Evolutionary conservation across 768 basidiomycete genomes (phyloP), one percentile per base, ranked within the genome.

Genomic region (Pisolithus albus): DNA sequence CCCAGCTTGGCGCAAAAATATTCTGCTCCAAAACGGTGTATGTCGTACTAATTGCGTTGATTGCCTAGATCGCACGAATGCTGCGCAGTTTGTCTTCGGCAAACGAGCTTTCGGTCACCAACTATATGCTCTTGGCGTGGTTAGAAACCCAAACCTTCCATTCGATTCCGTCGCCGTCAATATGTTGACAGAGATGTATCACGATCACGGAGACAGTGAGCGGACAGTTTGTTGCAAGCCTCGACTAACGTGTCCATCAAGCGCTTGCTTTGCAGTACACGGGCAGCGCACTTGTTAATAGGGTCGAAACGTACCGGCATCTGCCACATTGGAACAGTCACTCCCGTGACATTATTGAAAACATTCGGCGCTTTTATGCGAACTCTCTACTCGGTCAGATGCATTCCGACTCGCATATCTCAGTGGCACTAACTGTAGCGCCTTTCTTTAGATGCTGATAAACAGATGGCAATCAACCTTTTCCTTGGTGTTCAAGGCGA

Each of bases 241-340:
- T 15, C 52, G 2, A 9, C 51, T 59, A 52, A 53, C 40, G 42
- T 50, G 46, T 16, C 26, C 36, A 5, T 30, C 5, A 51, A 94
- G 94, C 92, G 1, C 82, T 98, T 52, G 94, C 95, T 0, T 73
- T 96, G 56, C 95, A 99, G 64, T 99, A 99, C 61, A 96, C 93
- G 0, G 96, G 96, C 1, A 93, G 91, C 62, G 92, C 92, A 0
- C 81, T 98, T 8, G 94, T 98, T 42, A 98, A 97, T 61, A 78
- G 94, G 2, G 92, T 97, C 7, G 94, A 98, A 64, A 96, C 91
- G 1, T 98, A 97, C 61, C 82, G 94, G 39, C 81, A 92, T 26
- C 92, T 93, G 79, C 90, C 90, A 0, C 92, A 96, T 56, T 98
- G 95, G 94, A 92, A 92, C 61, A 93, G 91, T 59, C 95, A 97